Evolutionary conservation across 2,329 filamentous ascomycete genomes (phyloP).

Genomic region (Colletotrichum sp.): DNA sequence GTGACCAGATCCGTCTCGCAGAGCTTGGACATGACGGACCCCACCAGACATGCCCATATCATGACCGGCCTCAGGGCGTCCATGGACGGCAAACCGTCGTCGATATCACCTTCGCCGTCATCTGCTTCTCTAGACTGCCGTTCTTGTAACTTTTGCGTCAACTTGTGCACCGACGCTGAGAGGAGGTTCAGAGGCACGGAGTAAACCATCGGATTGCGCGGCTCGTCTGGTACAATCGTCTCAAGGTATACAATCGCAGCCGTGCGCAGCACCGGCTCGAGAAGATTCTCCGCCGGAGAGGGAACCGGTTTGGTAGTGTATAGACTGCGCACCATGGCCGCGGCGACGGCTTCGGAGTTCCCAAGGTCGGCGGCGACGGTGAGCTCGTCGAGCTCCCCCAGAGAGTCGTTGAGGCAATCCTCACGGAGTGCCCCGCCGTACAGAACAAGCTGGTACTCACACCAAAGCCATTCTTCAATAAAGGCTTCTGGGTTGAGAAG

Average conservation of each 20-base stretch:
- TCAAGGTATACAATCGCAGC: conserved; percentile 35
- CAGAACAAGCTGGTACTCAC: conserved; percentile 31
- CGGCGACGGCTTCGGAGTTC: neutral
- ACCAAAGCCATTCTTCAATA: conserved; percentile 34
- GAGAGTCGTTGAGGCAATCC: conserved; percentile 7
- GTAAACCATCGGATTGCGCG: conserved; percentile 35
- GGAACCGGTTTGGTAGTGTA: neutral
- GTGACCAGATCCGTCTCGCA: conserved; percentile 10
- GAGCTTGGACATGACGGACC: conserved; percentile 28
- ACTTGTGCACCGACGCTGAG: conserved; percentile 24
- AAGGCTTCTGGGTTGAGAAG: conserved; percentile 34
- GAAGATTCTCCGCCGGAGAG: neutral
- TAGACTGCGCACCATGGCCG: neutral
- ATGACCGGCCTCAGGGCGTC: conserved; percentile 25
- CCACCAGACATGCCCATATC: conserved; percentile 33
- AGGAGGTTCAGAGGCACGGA: conserved; percentile 32
- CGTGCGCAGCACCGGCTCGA: conserved; percentile 34
- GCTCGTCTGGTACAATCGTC: conserved; percentile 35
- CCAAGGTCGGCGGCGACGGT: neutral
- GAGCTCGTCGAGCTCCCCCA: neutral
- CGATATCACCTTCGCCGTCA: neutral
- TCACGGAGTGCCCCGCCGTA: conserved; percentile 27
- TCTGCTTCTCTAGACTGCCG: neutral
- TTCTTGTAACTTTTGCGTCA: conserved; percentile 3
- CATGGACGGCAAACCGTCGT: neutral